Evolutionary conservation across 2,329 filamentous ascomycete genomes (phyloP).

Genomic region (Neopestalotiopsis sp.): DNA sequence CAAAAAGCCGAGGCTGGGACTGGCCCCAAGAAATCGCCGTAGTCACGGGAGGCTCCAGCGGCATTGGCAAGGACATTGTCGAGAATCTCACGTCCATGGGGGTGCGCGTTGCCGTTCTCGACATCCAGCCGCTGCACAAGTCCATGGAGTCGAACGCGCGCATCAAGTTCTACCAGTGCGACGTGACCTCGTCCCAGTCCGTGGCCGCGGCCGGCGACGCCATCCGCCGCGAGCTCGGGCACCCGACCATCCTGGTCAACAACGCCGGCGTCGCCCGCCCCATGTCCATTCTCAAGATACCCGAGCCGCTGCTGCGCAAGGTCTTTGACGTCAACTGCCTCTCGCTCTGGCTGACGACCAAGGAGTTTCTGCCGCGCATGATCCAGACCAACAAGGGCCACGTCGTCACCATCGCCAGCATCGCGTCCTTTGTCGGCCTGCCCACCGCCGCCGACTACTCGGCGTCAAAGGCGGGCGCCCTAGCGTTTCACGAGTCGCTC

Average conservation of each 20-base stretch:
- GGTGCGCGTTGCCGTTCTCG: slow-evolving; percentile 43
- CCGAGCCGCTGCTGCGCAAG: slow-evolving; percentile 43
- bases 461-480: slow-evolving; percentile 55
- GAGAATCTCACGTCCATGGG: slow-evolving; percentile 40
- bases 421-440: slow-evolving; percentile 53
- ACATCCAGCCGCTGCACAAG: slow-evolving; percentile 32
- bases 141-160: slow-evolving; percentile 31
- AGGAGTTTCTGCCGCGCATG: slow-evolving; percentile 55
- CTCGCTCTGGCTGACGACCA: slow-evolving; percentile 50
- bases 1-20: slow-evolving; percentile 26
- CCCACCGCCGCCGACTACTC: slow-evolving; percentile 57
- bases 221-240: slow-evolving; percentile 39
- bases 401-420: slow-evolving; percentile 58
- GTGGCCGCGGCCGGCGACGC: slow-evolving; percentile 48
- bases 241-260: slow-evolving; percentile 47
- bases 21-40: slow-evolving; percentile 35
- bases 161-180: slow-evolving; percentile 46
- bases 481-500: slow-evolving; percentile 58
- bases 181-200: slow-evolving; percentile 52
- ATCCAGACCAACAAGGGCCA: slow-evolving; percentile 55
- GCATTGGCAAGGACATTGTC: slow-evolving; percentile 43
- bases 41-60: slow-evolving; percentile 34
- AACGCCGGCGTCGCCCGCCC: slow-evolving; percentile 47
- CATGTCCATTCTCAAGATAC: slow-evolving; percentile 47
- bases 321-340: slow-evolving; percentile 56